Base-by-base conservation (phyloP, 352 stramenopile species). In the Phytophthora podocarpi region DNA sequence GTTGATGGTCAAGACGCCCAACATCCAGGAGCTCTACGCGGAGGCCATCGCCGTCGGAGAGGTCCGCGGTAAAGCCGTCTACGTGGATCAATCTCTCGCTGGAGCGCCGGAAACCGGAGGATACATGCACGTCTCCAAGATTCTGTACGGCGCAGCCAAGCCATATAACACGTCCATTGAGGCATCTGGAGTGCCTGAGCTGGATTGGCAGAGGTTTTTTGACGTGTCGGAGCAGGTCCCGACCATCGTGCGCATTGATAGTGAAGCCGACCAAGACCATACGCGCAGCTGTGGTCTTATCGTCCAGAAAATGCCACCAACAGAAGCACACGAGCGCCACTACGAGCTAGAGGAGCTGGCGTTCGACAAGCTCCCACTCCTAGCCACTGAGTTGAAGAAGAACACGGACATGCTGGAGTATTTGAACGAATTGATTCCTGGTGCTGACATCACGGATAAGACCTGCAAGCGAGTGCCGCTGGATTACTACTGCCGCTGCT, bases 401-500 rank as follows among this genome's bases (percentile, higher is more conserved):
- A 85, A 75, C 50, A 67, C 64, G 18, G 80, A 87, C 37, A 31
- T 95, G 58, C 46, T 95, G 4, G 71, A 81, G 35, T 92, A 91
- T 46, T 31, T 95, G 9, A 93, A 92, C 66, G 67, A 83, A 43
- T 40, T 95, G 57, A 90, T 95, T 45, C 83, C 83, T 15, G 65
- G 84, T n/a, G 80, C 82, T 13, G 64, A 82, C 13, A 72, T 95
- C 20, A 78, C 71, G 16, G 70, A 89, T 40, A 59, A 78, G 12
- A 74, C 73, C 28, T 89, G 72, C 57, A 80, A 76, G 46, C 74
- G 73, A 16, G 59, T 92, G 24, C 85, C 85, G 1, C 66, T 96
- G 15, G 87, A 96, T 64, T 96, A 86, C 40, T 94, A 80, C 53
- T 96, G 87, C 30, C 87, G 87, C 12, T 96, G 87, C 63, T 94